These are phyloP conservation scores for Hemileccinum impolitum DNA, from an alignment of 768 basidiomycete genomes.

Conservation along the genomic window DNA sequence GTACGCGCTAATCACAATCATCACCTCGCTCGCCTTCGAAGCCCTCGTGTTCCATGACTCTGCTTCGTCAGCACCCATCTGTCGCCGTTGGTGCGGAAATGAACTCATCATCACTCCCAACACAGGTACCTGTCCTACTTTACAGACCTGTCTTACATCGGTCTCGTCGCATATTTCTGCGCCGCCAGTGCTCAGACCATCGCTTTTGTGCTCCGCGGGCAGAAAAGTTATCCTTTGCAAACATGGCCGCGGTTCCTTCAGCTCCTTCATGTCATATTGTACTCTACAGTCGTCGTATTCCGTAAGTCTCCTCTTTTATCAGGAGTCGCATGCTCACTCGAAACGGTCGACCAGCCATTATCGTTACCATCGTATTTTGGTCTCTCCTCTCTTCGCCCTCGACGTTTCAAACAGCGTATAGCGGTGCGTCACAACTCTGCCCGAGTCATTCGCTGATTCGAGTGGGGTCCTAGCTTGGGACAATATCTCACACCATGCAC, in stretches of 20 bases:
- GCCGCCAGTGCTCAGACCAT: conserved; percentile 54
- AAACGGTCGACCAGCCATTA: conserved; percentile 42
- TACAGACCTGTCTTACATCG: conserved; percentile 60
- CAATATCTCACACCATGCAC: conserved; percentile 56
- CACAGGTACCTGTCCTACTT: conserved; percentile 62
- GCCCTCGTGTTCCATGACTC: conserved; percentile 30
- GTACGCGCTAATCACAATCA: conserved; percentile 43
- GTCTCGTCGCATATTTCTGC: conserved; percentile 60
- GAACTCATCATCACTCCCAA: not conserved
- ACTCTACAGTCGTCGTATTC: conserved; percentile 48
- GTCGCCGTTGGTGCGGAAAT: not conserved
- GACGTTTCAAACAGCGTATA: conserved; percentile 40
- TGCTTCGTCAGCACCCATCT: conserved; percentile 33
- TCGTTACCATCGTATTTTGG: conserved; percentile 68
- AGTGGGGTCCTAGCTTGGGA: conserved; percentile 44
- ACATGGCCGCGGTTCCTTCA: conserved; percentile 55
- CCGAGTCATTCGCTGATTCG: not conserved
- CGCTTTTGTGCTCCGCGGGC: conserved; percentile 35
- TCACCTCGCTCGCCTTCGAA: conserved; percentile 30
- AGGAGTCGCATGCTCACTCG: not conserved
- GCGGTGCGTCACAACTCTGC: conserved; percentile 30
- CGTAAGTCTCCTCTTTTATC: conserved; percentile 42
- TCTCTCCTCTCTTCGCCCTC: conserved; percentile 41
- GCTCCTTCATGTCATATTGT: conserved; percentile 52
- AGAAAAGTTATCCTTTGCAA: conserved; percentile 52